These are phyloP conservation scores for Phytophthora vignae DNA, from an alignment of 352 stramenopile genomes.

Conservation along the genomic window DNA sequence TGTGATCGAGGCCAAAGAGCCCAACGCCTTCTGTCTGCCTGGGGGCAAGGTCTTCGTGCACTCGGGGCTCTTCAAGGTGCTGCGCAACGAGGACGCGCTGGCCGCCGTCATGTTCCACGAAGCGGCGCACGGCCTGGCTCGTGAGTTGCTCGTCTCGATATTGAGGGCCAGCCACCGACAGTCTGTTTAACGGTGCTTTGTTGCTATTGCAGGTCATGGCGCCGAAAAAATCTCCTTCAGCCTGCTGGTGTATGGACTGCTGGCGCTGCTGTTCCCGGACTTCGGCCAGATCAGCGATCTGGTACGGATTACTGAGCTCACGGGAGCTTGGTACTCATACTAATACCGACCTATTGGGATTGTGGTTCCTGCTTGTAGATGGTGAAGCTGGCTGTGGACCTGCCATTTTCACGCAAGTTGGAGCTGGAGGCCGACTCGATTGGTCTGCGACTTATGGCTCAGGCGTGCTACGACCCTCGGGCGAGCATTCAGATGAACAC, in stretches of 20 bases:
- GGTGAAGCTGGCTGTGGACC: constrained; percentile 57
- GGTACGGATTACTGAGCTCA: constrained; percentile 14
- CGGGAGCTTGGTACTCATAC: too few species aligned
- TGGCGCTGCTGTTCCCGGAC: constrained; percentile 62
- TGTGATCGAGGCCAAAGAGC: constrained; percentile 69
- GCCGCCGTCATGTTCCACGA: constrained; percentile 80
- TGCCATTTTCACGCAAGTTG: constrained; percentile 66
- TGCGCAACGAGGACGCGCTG: constrained; percentile 67
- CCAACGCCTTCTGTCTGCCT: constrained; percentile 79
- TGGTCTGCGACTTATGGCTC: constrained; percentile 63
- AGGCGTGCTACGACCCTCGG: constrained; percentile 63
- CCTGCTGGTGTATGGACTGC: constrained; percentile 59
- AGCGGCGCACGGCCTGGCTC: constrained; percentile 69
- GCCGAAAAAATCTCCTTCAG: constrained; percentile 79
- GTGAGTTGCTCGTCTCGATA: constrained; percentile 31
- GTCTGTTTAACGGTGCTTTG: neutral
- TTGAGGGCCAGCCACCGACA: neutral
- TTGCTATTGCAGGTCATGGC: constrained; percentile 56
- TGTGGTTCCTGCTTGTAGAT: constrained; percentile 33
- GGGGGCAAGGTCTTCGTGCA: constrained; percentile 83
- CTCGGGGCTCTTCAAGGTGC: constrained; percentile 74
- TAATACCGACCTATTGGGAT: neutral
- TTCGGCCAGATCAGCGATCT: constrained; percentile 67
- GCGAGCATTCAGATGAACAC: constrained; percentile 66
- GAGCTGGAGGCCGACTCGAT: constrained; percentile 68